Conservation (phyloP, 805 yeast genomes). For the Metschnikowia cubensis region DNA sequence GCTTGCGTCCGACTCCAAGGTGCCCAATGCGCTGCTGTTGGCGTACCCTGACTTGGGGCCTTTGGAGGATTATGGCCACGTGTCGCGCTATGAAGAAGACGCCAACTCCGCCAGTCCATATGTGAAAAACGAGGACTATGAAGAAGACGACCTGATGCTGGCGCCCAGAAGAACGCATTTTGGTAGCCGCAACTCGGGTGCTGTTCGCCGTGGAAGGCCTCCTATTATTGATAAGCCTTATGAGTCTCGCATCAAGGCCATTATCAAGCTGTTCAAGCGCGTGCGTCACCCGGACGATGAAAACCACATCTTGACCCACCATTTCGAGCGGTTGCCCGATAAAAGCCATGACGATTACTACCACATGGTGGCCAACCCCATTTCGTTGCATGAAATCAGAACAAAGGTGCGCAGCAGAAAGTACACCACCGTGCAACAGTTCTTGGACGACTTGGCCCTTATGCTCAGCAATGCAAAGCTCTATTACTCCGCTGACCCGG, state of each 20-base stretch:
- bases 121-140: conserved; percentile 14
- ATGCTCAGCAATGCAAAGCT: conserved; percentile 72
- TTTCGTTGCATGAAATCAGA: conserved; percentile 68
- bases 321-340: conserved; percentile 83
- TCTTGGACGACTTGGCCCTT: conserved; percentile 69
- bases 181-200: conserved; percentile 25
- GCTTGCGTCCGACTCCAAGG: conserved; percentile 39
- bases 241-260: conserved; percentile 86
- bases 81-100: conserved; percentile 11
- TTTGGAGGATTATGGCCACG: conserved; percentile 26
- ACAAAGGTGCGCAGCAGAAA: conserved; percentile 82
- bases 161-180: conserved; percentile 4
- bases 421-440: conserved; percentile 70
- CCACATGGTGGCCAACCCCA: conserved; percentile 51
- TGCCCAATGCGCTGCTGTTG: conserved; percentile 34
- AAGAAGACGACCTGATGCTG: conserved; percentile 16
- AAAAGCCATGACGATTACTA: conserved; percentile 54
- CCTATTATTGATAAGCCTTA: conserved; percentile 88
- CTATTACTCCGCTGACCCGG: conserved; percentile 50
- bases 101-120: conserved; percentile 11
- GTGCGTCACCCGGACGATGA: conserved; percentile 50
- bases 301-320: conserved; percentile 48
- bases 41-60: conserved; percentile 67
- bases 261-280: conserved; percentile 76
- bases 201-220: conserved; percentile 81